Evolutionary conservation across 2,329 filamentous ascomycete species (phyloP).

Genomic region (Ceratocystis cubensis): DNA sequence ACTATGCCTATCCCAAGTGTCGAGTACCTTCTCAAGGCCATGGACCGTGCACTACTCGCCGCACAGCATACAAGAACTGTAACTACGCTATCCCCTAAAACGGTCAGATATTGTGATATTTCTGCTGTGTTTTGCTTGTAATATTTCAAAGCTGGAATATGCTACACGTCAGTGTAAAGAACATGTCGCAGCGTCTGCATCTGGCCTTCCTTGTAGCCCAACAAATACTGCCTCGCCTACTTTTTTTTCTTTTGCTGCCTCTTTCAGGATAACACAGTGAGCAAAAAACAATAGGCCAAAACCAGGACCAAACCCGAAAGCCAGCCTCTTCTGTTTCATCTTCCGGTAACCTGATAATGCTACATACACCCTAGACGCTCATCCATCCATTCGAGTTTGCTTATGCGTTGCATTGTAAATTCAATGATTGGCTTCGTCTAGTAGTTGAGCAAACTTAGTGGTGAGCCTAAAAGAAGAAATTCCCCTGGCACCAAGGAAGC

Average conservation of each 20-base stretch:
- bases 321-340: neutral
- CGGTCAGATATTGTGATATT: neutral
- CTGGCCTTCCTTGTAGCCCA: neutral
- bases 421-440: neutral
- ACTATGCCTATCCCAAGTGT: neutral
- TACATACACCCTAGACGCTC: neutral
- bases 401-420: neutral
- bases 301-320: neutral
- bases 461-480: neutral
- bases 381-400: neutral
- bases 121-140: neutral
- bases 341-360: neutral
- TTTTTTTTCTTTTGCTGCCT: neutral
- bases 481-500: neutral
- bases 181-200: neutral
- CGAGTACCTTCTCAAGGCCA: neutral
- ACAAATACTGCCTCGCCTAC: no score
- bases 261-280: neutral
- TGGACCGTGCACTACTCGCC: no score
- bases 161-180: slow-evolving; percentile 7
- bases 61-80: neutral
- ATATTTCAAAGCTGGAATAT: neutral
- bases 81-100: neutral
- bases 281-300: neutral
- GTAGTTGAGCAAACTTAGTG: neutral